phyloP scores from a whole-genome alignment of 371 early-diverging fungal species.

The Thermomucor indicae-seudaticae region DNA sequence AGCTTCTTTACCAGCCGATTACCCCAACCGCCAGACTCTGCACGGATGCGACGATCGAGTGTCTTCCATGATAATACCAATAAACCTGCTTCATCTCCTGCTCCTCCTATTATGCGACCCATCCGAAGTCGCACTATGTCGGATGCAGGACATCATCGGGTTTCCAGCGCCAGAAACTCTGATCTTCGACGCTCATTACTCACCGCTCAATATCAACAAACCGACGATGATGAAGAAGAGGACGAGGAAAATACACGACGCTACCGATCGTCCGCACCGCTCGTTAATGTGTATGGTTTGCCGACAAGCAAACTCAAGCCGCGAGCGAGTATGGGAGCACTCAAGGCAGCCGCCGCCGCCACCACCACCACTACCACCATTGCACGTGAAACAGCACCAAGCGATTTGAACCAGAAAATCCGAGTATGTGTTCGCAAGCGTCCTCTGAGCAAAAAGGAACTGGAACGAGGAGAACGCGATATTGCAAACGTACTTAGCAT shows the following conservation, averaged over 20 bases:
- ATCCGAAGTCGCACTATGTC: constrained; percentile 31
- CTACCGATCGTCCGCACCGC: constrained; percentile 26
- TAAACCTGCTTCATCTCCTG: constrained; percentile 3
- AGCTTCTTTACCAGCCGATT: background rate
- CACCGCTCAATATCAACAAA: constrained; percentile 4
- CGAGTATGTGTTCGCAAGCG: constrained; percentile 96
- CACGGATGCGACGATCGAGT: constrained; percentile 14
- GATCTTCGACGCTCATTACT: constrained; percentile 12
- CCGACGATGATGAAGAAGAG: constrained; percentile 13
- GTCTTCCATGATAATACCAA: background rate
- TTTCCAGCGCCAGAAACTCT: constrained; percentile 7
- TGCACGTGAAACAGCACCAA: constrained; percentile 16
- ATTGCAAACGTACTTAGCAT: constrained; percentile 65
- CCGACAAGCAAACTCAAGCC: constrained; percentile 5
- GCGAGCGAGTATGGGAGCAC: constrained; percentile 7
- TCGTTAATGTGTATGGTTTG: constrained; percentile 46
- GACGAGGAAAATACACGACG: constrained; percentile 29
- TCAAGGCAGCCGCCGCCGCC: background rate
- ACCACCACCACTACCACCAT: constrained; percentile 1
- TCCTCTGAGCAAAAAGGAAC: constrained; percentile 84
- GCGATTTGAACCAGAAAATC: constrained; percentile 74
- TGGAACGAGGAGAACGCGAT: constrained; percentile 77
- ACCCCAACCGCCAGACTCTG: constrained; percentile 6
- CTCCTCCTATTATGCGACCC: constrained; percentile 5
- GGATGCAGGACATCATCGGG: constrained; percentile 28